Percentiles rank a stretch among this genome's conserved stretches.
Evolutionary conservation across 2,329 filamentous ascomycete genomes (phyloP).

Genomic region (Ophiobolus disseminans): DNA sequence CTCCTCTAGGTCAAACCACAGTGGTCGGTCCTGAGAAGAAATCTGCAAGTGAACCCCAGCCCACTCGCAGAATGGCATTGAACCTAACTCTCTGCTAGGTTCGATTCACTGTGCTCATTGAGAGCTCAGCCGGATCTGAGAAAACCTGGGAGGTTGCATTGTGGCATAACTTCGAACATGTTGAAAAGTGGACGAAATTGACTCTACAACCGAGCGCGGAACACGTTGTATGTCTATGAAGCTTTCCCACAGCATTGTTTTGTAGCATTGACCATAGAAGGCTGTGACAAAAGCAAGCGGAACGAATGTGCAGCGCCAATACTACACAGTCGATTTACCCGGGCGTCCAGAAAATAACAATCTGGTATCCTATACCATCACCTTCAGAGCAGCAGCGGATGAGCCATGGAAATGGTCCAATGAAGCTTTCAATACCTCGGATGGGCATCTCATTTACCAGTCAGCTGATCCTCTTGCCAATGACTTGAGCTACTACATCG

Average conservation of each 20-base stretch:
- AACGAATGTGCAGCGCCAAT: slow-evolving; percentile 49
- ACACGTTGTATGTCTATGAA: slow-evolving; percentile 27
- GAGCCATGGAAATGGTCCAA: slow-evolving; percentile 74
- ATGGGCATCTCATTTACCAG: slow-evolving; percentile 68
- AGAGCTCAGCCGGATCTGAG: slow-evolving; percentile 64
- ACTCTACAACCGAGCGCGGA: slow-evolving; percentile 56
- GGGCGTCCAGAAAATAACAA: slow-evolving; percentile 53
- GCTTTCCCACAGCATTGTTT: neutral
- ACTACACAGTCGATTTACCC: slow-evolving; percentile 62
- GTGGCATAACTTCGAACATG: slow-evolving; percentile 71
- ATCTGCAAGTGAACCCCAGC: slow-evolving; percentile 39
- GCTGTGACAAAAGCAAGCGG: slow-evolving; percentile 25
- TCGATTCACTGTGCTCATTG: slow-evolving; percentile 72
- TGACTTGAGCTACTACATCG: slow-evolving; percentile 64
- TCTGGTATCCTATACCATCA: slow-evolving; percentile 71
- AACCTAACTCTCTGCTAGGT: slow-evolving; percentile 47
- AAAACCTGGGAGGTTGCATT: slow-evolving; percentile 74
- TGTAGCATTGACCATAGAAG: slow-evolving; percentile 25
- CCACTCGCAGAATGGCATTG: slow-evolving; percentile 13
- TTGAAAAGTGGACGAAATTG: slow-evolving; percentile 66
- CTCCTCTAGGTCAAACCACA: slow-evolving; percentile 78
- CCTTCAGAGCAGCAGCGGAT: slow-evolving; percentile 64
- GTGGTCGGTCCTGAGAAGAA: slow-evolving; percentile 56
- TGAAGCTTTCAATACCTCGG: slow-evolving; percentile 67
- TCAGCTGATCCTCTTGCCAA: slow-evolving; percentile 42